Conservation (phyloP, 768 basidiomycete species). For the Boletus vinaceobasis region DNA sequence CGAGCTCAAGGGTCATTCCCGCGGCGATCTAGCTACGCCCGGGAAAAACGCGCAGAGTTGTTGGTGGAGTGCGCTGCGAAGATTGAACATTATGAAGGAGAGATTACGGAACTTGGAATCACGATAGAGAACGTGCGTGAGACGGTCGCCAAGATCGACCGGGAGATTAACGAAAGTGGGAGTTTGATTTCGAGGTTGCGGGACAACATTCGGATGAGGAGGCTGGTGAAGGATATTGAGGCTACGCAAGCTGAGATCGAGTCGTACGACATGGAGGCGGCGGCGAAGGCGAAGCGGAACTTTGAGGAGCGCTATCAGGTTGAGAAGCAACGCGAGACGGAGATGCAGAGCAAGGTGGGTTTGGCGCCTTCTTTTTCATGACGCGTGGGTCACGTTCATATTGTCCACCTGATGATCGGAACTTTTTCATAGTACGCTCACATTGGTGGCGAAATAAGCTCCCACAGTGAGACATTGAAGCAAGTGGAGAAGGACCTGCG, state of each 20-base stretch:
- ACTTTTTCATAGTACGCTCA: conserved; percentile 59
- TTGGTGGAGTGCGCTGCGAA: conserved; percentile 57
- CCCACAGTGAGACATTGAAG: conserved; percentile 63
- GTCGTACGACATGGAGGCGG: conserved; percentile 77
- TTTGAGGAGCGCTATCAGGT: conserved; percentile 78
- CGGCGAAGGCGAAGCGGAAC: conserved; percentile 76
- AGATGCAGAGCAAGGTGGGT: conserved; percentile 65
- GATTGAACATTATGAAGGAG: conserved; percentile 46
- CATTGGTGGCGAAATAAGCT: conserved; percentile 78
- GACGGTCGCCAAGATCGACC: conserved; percentile 58
- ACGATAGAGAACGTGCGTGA: conserved; percentile 41
- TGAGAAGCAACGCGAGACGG: conserved; percentile 69
- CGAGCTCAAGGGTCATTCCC: neutral
- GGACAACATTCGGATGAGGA: conserved; percentile 80
- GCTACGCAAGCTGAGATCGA: conserved; percentile 70
- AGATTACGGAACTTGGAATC: conserved; percentile 40
- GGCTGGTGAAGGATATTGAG: conserved; percentile 62
- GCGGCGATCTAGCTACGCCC: conserved; percentile 58
- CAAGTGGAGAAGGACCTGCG: conserved; percentile 65
- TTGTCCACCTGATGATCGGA: neutral
- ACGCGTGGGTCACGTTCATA: neutral
- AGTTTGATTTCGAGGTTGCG: conserved; percentile 67
- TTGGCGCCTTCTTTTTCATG: neutral
- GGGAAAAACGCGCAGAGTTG: conserved; percentile 58
- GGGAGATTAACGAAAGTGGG: conserved; percentile 75